Evolutionary conservation across 306 rosid species (phyloP), one percentile per base, ranked within the genome.

Genomic region (Acacia crassicarpa): DNA sequence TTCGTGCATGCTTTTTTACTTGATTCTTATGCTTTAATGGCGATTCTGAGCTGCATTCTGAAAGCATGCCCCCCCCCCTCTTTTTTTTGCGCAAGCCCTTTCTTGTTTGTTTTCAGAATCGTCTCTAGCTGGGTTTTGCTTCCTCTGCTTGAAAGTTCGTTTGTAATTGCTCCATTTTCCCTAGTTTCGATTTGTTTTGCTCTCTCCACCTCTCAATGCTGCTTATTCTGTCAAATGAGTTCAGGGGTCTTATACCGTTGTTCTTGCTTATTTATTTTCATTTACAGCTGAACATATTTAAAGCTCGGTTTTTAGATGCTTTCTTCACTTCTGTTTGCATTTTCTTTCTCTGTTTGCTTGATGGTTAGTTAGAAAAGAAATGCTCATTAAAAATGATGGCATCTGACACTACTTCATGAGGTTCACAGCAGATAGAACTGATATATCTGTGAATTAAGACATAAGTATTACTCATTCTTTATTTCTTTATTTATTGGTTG

Each of bases 251-350:
- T 73, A 33, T 72, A 30, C 35, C 45, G 45, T 46, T 74, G 54
- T 44, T 86, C 32, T 66, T 76, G 66, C 77, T 23, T 66, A 16
- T 54, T 48, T 68, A 1, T 72, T 80, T 74, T 48, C 41, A 53
- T 82, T 79, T 82, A 32, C 59, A 59, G 67, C 61, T 72, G 46
- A 65, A 35, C 17, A 0, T 51, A 41, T 40, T 68, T 48, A 67
- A 83, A 76, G 75, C 61, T 77, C 43, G 67, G 45, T 67, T 83
- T 73, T 83, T 83, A 72, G 59, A 48, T 16, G 43, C 67, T 61
- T 38, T 54, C 67, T 69, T 79, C 27, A 38, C 69, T 72, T 76
- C 75, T 54, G 54, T 45, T 35, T 32, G 7, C 66, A 11, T 59
- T 72, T 72, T 38, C 65, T 65, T 51, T 81, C 65, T 72, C 83